phyloP scores from a whole-genome alignment of 2,329 filamentous ascomycete genomes.

The Simplicillium sp. region DNA sequence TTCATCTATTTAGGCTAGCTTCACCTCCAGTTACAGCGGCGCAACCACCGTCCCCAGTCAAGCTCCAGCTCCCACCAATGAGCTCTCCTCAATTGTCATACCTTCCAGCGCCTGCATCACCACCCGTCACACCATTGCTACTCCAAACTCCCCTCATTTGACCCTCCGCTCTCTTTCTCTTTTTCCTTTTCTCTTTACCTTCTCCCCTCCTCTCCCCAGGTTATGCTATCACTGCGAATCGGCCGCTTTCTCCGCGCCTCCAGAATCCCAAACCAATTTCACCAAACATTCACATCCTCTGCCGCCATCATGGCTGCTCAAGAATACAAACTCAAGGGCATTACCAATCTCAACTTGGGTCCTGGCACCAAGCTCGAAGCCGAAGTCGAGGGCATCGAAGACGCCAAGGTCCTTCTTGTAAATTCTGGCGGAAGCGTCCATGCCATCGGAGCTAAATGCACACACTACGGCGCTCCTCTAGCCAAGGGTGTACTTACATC shows the following conservation, averaged over 20 bases:
- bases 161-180: too few relatives aligned
- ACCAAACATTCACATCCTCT: neutral
- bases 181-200: too few relatives aligned
- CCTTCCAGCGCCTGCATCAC: neutral
- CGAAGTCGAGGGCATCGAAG: constrained; percentile 82
- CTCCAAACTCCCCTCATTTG: neutral
- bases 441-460: constrained; percentile 76
- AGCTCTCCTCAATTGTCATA: constrained; percentile 1
- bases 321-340: constrained; percentile 65
- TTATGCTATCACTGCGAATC: too few relatives aligned
- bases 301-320: constrained; percentile 35
- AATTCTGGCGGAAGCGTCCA: constrained; percentile 69
- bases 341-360: constrained; percentile 65
- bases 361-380: constrained; percentile 79
- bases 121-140: neutral
- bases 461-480: constrained; percentile 86
- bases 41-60: too few relatives aligned
- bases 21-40: too few relatives aligned
- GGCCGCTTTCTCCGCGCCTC: too few relatives aligned
- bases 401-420: constrained; percentile 76
- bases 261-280: neutral
- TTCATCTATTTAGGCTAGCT: too few relatives aligned
- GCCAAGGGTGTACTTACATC: constrained; percentile 76
- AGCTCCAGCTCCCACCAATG: constrained; percentile 1
- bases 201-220: too few relatives aligned